A percentile compares a stretch with the other conserved stretches of the same genome.
phyloP scores from a whole-genome alignment of 78 protist genomes.

The slime mould (Dictyostelium discoideum) region DNA sequence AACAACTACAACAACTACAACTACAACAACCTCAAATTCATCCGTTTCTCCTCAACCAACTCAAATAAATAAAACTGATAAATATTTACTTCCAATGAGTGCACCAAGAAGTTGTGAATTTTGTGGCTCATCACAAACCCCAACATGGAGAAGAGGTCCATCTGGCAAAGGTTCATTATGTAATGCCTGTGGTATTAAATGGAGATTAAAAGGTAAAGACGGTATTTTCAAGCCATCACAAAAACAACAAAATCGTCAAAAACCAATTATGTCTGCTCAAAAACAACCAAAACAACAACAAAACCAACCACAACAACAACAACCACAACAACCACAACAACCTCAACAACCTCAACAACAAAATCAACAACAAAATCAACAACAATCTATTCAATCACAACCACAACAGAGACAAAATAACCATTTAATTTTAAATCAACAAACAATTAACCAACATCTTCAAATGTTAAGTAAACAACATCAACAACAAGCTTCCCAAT shows the following conservation, averaged over 20 bases:
- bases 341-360: not conserved
- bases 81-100: not conserved
- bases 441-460: constrained; percentile 17
- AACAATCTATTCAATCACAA: not conserved
- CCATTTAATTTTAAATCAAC: not conserved
- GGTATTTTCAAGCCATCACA: constrained; percentile 45
- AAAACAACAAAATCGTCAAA: constrained; percentile 32
- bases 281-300: constrained; percentile 23
- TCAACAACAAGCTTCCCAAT: constrained; percentile 12
- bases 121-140: constrained; percentile 68
- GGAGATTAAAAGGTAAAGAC: constrained; percentile 83
- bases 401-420: constrained; percentile 11
- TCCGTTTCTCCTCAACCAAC: not conserved
- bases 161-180: constrained; percentile 85
- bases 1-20: not conserved
- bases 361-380: not conserved
- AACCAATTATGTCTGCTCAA: not conserved
- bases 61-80: not conserved
- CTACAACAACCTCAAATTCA: not conserved
- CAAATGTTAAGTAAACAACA: constrained; percentile 11
- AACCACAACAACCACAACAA: not conserved
- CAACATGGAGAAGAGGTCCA: constrained; percentile 87
- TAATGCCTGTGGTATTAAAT: constrained; percentile 86
- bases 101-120: constrained; percentile 78
- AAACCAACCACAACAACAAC: constrained; percentile 24